phyloP scores from a whole-genome alignment of 1,284 basidiomycete species.

The Coniophora puteana region DNA sequence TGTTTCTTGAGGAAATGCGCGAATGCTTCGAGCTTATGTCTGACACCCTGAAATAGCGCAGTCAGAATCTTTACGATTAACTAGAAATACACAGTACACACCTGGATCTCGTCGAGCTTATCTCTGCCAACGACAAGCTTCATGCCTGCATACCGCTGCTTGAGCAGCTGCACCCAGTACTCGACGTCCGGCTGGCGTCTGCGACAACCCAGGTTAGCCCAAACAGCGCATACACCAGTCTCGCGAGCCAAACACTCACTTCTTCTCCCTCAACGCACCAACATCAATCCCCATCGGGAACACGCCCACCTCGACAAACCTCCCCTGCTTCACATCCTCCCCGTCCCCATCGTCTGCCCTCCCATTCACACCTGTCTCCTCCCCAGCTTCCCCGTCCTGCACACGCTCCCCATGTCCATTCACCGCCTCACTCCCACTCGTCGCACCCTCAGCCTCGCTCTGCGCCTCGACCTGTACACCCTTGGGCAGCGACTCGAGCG shows the following conservation, averaged over 20 bases:
- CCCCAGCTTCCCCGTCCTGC: not conserved
- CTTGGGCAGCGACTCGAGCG: constrained; percentile 79
- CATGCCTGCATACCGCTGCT: constrained; percentile 79
- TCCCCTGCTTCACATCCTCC: constrained; percentile 23
- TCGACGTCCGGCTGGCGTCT: constrained; percentile 76
- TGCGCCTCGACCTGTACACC: constrained; percentile 59
- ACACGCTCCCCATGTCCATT: constrained; percentile 6
- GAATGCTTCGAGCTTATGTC: constrained; percentile 82
- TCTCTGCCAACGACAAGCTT: constrained; percentile 85
- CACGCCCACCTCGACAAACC: constrained; percentile 81
- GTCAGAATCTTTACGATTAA: too few relatives aligned
- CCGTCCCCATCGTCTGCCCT: not conserved
- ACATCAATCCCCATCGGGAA: constrained; percentile 93
- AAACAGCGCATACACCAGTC: constrained; percentile 2
- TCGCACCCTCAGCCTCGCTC: constrained; percentile 4
- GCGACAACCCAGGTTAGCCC: constrained; percentile 13
- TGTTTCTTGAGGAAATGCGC: constrained; percentile 79
- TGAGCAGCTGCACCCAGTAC: constrained; percentile 77
- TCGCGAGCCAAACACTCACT: constrained; percentile 35
- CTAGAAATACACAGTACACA: constrained; percentile 18
- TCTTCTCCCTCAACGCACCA: constrained; percentile 60
- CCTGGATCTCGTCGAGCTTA: constrained; percentile 84
- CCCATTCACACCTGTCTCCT: not conserved
- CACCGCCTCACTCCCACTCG: constrained; percentile 1
- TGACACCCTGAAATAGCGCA: constrained; percentile 51